phyloP scores from a whole-genome alignment of 805 yeast species.

The Wickerhamiella australiensis region DNA sequence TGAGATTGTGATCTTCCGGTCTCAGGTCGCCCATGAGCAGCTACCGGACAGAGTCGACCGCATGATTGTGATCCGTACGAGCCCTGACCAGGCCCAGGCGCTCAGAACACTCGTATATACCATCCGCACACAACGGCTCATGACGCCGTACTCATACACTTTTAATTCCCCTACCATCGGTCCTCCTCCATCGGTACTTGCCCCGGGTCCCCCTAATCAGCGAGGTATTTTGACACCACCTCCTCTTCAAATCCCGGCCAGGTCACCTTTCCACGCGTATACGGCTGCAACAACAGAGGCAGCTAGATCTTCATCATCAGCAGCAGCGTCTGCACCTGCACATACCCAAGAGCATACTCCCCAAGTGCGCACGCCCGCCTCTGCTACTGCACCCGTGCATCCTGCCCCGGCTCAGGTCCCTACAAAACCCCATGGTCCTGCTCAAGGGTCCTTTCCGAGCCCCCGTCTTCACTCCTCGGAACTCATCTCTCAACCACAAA shows the following conservation, averaged over 20 bases:
- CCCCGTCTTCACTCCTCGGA: slow-evolving; percentile 1
- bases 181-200: slow-evolving; percentile 3
- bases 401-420: background rate
- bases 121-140: background rate
- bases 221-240: background rate
- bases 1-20: slow-evolving; percentile 1
- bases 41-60: slow-evolving; percentile 3
- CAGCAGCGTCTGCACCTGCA: no score
- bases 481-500: background rate
- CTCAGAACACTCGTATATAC: background rate
- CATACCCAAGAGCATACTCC: no score
- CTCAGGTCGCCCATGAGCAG: slow-evolving; percentile 1
- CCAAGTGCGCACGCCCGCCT: no score
- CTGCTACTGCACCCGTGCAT: no score
- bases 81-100: background rate
- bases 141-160: background rate
- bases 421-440: background rate
- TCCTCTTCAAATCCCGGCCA: background rate
- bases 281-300: no score
- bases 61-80: background rate
- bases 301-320: no score
- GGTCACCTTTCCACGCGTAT: background rate
- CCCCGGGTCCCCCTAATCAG: background rate
- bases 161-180: background rate
- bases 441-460: background rate